Evolutionary conservation across 345 rosid species (phyloP), one percentile per base, ranked within the genome.

Genomic region (Salix caprea): DNA sequence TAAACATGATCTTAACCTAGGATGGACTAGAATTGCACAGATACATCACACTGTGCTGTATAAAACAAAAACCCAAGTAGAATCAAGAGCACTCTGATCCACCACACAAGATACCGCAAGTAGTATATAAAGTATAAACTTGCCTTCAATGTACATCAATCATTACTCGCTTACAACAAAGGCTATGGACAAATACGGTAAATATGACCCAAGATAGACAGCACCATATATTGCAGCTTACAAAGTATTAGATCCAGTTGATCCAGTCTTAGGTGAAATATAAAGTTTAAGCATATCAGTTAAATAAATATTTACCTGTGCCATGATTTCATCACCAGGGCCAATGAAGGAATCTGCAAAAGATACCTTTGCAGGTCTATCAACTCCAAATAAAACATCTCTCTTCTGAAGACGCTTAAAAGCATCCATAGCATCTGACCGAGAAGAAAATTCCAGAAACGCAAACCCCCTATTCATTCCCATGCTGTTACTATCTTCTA

Each of bases 391-490:
- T 50, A 90, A 75, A 79, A 93, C 89, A 84, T 96, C 99, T 81
- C 97, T 93, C 79, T 89, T 86, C 80, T 88, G 92, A 83, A 96
- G 98, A 70, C 92, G 90, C 85, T 89, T 96, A 90, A 92, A 89
- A 81, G 93, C 97, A 82, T 92, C 97, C 97, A 88, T 90, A 23
- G 98, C 95, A 73, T 96, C 98, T 61, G 95, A 88, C 76, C 93
- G 99, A 81, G 95, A 91, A 71, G 94, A 85, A 81, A 96, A 93
- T 76, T 96, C 98, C 88, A 96, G 74, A 84, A 96, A 96, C 15
- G 98, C 99, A 89, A 91, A 96, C n/a, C 99, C 99, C 72, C 98
- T 84, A 81, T 96, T 96, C 95, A 90, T 88, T 82, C 94, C 97
- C 67, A 75, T 89, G 44, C 86, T 89, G 92, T 92, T 91, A 80